Base-by-base conservation (phyloP, 805 yeast genomes). In the Metschnikowia chrysomelidarum region DNA sequence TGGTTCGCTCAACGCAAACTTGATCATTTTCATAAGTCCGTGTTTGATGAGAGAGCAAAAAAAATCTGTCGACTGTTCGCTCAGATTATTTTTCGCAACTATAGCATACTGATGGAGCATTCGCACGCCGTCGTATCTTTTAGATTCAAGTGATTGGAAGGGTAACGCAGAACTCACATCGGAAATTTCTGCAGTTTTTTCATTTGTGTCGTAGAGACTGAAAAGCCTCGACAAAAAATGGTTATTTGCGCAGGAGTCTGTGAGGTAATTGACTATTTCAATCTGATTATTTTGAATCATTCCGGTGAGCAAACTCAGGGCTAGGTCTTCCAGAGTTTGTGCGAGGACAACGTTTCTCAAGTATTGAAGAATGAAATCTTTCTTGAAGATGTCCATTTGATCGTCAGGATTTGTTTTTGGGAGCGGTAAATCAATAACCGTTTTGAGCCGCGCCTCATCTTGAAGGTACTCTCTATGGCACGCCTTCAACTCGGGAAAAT, bases 321-420 rank as follows among this genome's bases (percentile, higher is more conserved):
- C 75, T 27, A 80, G 76, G 54, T 91, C 98, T 56, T 91, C 98
- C 30, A 91, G 56, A 26, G 82, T 63, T 34, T 96, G 67, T 3
- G 93, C 89, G 18, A 91, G 61, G 1, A 86, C 94, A 13, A 87
- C 94, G 57, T 91, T 96, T 56, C 84, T 84, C 31, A 93, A 64
- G 55, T 85, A 87, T 51, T 83, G 89, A 36, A 88, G 65, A 38
- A 86, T 71, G 55, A 81, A 87, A 24, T 93, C 88, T 50, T 78
- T 78, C 37, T 80, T 78, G 38, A 89, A 82, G 32, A 83, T 70
- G 23, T 41, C 43, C 34, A 62, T 36, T 5, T 62, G 56, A 40
- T 73, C 67, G 11, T 78, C 67, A 2, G 65, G 62, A 2, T 62
- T 60, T 6, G 28, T 19, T 2, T 40, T 27, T n/a, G 39, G 41